Base-by-base conservation (phyloP, 805 yeast species). In the Metschnikowia orientalis region DNA sequence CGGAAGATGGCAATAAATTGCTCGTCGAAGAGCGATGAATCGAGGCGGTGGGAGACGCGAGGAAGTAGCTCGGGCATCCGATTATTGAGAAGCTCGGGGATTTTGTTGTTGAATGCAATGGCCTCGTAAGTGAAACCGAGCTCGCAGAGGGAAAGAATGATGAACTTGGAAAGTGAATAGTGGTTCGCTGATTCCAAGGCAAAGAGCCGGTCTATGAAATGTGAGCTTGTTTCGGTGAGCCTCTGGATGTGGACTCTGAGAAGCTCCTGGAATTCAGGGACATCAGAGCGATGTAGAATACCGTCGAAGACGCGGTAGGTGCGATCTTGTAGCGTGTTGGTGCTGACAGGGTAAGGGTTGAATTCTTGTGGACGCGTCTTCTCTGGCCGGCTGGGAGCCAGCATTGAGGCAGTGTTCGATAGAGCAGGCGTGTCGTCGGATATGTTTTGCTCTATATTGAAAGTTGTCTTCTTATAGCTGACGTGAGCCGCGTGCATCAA, bases 241-340 rank as follows among this genome's bases (percentile, higher is more conserved):
- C 23, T 21, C 16, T 23, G 3, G 18, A 55, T 44, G 14, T 47
- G 33, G 3, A 35, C 28, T 8, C 40, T 29, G 8, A 63, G 42
- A 23, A 61, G 37, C 3, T 18, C 25, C 9, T 41, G 33, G 40
- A 63, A 65, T 5, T 37, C 23, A 0, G 71, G 70, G 14, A 65
- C 42, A 38, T 65, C 71, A 7, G 39, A 44, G 2, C 49, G 38
- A 5, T 34, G 31, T 6, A 65, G 22, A 1, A 42, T 36, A 1
- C 67, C 69, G 17, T 49, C 49, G 7, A 65, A 35, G 5, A 57
- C 36, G 2, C 44, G 41, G 16, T 44, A 38, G 1, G 37, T 31
- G 9, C 31, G 41, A 8, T 45, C 41, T 2, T 54, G 49, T 2
- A 52, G 30, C 3, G 54, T 34, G 37, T 56, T 57, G 6, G 52